phyloP scores from a whole-genome alignment of 2,329 filamentous ascomycete genomes.

The Aspergillus fijiensis region DNA sequence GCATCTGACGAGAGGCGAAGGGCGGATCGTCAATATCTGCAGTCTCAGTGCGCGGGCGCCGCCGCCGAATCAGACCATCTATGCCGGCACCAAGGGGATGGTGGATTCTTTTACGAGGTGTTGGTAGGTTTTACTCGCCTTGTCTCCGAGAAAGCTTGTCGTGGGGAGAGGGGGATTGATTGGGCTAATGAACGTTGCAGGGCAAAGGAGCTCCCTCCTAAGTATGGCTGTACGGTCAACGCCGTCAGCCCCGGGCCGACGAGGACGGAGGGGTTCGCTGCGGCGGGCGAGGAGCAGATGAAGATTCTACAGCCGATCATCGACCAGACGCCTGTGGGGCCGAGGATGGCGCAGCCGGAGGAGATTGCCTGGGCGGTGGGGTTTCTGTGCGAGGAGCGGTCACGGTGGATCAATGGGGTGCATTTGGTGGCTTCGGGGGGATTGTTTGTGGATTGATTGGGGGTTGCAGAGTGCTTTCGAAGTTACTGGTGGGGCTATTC shows the following conservation, averaged over 20 bases:
- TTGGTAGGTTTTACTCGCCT: conserved; percentile 28
- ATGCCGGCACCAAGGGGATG: conserved; percentile 53
- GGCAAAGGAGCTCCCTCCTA: conserved; percentile 46
- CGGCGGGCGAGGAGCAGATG: conserved; percentile 43
- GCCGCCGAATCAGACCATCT: conserved; percentile 46
- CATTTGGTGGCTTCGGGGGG: conserved; percentile 39
- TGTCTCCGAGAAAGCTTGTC: no score
- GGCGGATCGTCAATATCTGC: conserved; percentile 48
- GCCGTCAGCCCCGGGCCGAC: conserved; percentile 47
- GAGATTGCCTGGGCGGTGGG: conserved; percentile 52
- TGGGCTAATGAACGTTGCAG: not conserved
- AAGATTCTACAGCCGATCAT: conserved; percentile 44
- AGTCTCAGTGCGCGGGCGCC: conserved; percentile 38
- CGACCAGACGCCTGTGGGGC: conserved; percentile 45
- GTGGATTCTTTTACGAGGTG: conserved; percentile 49
- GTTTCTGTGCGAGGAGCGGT: conserved; percentile 46
- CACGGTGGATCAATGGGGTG: conserved; percentile 51
- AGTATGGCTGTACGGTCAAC: conserved; percentile 51
- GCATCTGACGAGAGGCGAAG: conserved; percentile 36
- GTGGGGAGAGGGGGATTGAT: no score
- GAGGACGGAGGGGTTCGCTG: conserved; percentile 38
- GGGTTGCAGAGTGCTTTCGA: no score
- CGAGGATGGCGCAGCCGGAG: conserved; percentile 45
- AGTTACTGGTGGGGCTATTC: no score
- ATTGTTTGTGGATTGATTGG: conserved; percentile 12